These are phyloP conservation scores for Chalaropsis thielavioides DNA, from an alignment of 2,329 filamentous ascomycete genomes.

Conservation along the genomic window DNA sequence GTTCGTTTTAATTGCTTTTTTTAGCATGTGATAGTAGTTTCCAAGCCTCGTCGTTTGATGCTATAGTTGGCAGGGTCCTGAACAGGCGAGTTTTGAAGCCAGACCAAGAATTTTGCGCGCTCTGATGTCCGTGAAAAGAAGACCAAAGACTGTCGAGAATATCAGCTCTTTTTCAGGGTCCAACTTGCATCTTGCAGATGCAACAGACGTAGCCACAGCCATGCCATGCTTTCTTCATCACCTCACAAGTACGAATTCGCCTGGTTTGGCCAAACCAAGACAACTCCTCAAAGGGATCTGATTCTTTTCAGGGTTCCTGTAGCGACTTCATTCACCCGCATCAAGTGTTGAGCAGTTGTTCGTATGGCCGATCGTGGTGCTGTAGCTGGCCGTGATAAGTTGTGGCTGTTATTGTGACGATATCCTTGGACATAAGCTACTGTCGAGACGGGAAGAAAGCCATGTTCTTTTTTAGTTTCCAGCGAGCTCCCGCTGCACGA, in stretches of 20 bases:
- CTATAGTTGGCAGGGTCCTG: not conserved
- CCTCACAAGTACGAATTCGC: not conserved
- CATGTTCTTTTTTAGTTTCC: slow-evolving; percentile 24
- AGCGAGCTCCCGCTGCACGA: slow-evolving; percentile 38
- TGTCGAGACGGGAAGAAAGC: not conserved
- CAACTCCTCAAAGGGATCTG: not conserved
- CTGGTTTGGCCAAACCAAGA: not conserved
- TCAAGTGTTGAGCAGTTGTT: no score
- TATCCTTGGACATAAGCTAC: not conserved
- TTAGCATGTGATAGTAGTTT: not conserved
- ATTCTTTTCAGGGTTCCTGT: no score
- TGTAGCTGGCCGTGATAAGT: not conserved
- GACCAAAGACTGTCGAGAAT: not conserved
- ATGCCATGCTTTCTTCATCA: not conserved
- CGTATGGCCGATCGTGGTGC: not conserved
- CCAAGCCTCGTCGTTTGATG: not conserved
- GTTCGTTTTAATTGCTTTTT: not conserved
- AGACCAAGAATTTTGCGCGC: not conserved
- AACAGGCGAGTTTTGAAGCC: no score
- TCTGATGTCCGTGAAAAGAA: not conserved
- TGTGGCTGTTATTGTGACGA: not conserved
- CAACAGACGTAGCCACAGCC: not conserved
- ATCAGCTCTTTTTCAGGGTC: not conserved
- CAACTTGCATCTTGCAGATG: not conserved
- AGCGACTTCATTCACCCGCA: no score